Conservation (phyloP, 441 rosid species). For the Pelargonium cotyledonis region DNA sequence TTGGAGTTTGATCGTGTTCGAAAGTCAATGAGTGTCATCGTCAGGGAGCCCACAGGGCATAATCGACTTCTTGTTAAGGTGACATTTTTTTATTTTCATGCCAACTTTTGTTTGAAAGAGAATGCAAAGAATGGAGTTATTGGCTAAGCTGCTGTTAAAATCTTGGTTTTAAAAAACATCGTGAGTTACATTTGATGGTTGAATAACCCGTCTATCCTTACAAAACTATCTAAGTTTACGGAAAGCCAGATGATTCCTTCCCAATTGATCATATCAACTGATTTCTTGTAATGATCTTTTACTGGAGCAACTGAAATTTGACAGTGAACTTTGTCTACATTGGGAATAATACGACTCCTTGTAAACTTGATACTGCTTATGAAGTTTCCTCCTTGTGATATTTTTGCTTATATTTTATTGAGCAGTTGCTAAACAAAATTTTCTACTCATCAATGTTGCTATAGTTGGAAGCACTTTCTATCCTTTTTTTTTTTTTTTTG, state of each 20-base stretch:
- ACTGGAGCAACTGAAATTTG: too few relatives aligned
- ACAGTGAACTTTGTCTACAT: too few relatives aligned
- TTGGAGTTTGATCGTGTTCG: slow-evolving; percentile 92
- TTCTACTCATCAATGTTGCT: too few relatives aligned
- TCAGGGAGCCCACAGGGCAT: slow-evolving; percentile 57
- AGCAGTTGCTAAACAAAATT: background rate
- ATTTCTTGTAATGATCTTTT: too few relatives aligned
- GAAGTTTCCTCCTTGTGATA: slow-evolving; percentile 31
- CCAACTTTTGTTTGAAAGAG: background rate
- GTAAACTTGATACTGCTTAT: slow-evolving; percentile 35
- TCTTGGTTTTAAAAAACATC: background rate
- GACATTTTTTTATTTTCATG: slow-evolving; percentile 15
- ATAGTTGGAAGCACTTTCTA: background rate
- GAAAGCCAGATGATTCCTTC: too few relatives aligned
- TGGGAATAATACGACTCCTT: slow-evolving; percentile 4
- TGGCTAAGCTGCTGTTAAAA: slow-evolving; percentile 12
- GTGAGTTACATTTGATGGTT: too few relatives aligned
- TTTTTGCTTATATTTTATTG: too few relatives aligned
- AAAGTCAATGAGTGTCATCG: slow-evolving; percentile 97
- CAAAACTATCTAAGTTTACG: too few relatives aligned
- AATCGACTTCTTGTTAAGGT: slow-evolving; percentile 85
- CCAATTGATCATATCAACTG: too few relatives aligned
- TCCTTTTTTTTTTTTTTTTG: too few relatives aligned
- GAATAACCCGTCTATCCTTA: too few relatives aligned
- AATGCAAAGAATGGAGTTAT: slow-evolving; percentile 1